A percentile compares a stretch with the other conserved stretches of the same genome.
Evolutionary conservation across 352 stramenopile genomes (phyloP).

Genomic region (Phytophthora sp.): DNA sequence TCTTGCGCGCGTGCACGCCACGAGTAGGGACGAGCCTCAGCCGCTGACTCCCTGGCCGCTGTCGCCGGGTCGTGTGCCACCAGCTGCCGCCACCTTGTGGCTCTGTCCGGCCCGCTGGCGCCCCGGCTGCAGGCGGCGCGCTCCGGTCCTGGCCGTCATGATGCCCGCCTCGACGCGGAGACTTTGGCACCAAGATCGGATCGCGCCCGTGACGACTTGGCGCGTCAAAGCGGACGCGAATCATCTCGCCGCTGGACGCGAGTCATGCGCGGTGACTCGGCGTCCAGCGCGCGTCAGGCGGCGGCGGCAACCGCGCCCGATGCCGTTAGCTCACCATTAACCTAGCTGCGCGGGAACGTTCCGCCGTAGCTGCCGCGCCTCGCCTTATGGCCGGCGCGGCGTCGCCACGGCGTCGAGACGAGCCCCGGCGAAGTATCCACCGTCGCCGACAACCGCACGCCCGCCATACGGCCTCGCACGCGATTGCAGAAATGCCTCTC

Average conservation of each 20-base stretch:
- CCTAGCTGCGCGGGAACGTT: constrained; percentile 21
- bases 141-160: too few relatives aligned
- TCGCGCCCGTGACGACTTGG: not conserved
- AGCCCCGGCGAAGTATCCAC: constrained; percentile 21
- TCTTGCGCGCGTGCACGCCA: constrained; percentile 24
- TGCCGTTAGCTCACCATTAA: constrained; percentile 24
- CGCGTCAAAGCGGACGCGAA: constrained; percentile 10
- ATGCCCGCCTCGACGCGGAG: too few relatives aligned
- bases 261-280: too few relatives aligned
- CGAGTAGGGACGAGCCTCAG: constrained; percentile 26
- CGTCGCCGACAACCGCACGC: constrained; percentile 12
- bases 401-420: constrained; percentile 17
- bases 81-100: constrained; percentile 23
- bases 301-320: too few relatives aligned
- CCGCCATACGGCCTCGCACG: too few relatives aligned
- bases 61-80: constrained; percentile 15
- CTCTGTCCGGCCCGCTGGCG: constrained; percentile 5
- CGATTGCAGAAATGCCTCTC: constrained; percentile 30
- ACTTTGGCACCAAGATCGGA: not conserved
- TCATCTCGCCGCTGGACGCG: constrained; percentile 8
- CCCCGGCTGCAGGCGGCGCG: too few relatives aligned
- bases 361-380: constrained; percentile 25
- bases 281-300: too few relatives aligned
- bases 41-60: constrained; percentile 19
- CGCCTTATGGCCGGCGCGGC: constrained; percentile 18